These are phyloP conservation scores for Komagataella pseudopastoris DNA, from an alignment of 805 yeast genomes.

Conservation along the genomic window DNA sequence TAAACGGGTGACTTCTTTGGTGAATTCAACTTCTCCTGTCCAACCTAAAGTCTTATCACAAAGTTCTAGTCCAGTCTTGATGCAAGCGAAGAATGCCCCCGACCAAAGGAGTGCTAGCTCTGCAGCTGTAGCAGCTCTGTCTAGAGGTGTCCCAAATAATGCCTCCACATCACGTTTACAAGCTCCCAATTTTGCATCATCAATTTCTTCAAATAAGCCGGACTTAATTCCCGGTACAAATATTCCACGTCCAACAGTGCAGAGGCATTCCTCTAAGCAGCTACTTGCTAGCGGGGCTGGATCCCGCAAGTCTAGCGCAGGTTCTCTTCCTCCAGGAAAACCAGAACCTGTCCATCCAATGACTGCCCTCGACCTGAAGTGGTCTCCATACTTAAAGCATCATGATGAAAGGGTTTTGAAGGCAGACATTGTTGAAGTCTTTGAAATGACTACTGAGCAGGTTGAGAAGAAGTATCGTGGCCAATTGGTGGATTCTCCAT, in stretches of 20 bases:
- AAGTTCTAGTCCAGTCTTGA: background rate
- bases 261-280: background rate
- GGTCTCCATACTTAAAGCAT: conserved; percentile 39
- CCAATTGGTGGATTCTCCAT: conserved; percentile 42
- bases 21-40: conserved; percentile 3
- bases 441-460: conserved; percentile 26
- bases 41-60: conserved; percentile 1
- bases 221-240: background rate
- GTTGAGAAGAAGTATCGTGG: conserved; percentile 50
- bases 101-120: background rate
- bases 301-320: background rate
- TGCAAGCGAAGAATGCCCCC: background rate
- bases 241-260: conserved; percentile 1
- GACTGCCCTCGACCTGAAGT: conserved; percentile 39
- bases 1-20: background rate
- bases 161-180: conserved; percentile 9
- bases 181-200: background rate
- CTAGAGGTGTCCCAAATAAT: conserved; percentile 34
- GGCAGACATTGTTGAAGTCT: conserved; percentile 38
- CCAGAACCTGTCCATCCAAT: conserved; percentile 27
- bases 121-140: conserved; percentile 14
- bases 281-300: background rate
- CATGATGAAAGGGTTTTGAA: conserved; percentile 48
- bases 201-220: background rate
- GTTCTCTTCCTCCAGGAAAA: conserved; percentile 1